Percentiles rank a stretch among this genome's conserved stretches.
phyloP scores from a whole-genome alignment of 495 filamentous ascomycete species.

The Aspergillus sclerotiicarbonarius region DNA sequence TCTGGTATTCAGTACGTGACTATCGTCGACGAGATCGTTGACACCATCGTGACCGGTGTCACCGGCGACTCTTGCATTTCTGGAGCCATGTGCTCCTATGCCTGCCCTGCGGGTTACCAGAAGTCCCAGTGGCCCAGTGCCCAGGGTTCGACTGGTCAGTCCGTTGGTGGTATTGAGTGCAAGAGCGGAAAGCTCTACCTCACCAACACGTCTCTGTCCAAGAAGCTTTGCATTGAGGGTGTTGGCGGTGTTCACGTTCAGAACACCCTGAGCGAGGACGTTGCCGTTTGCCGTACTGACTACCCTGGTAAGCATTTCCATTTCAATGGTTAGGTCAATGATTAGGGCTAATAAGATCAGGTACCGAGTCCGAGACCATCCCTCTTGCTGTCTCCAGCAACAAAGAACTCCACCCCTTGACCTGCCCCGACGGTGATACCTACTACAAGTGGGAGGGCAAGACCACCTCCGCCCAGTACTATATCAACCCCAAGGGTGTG shows the following conservation, averaged over 20 bases:
- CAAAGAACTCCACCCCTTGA: constrained; percentile 58
- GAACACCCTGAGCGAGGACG: constrained; percentile 64
- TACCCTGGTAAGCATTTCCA: constrained; percentile 74
- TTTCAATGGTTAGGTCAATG: background rate
- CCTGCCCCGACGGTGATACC: constrained; percentile 64
- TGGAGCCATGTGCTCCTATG: constrained; percentile 84
- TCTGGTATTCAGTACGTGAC: constrained; percentile 70
- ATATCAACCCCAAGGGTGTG: constrained; percentile 80
- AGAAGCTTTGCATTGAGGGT: constrained; percentile 74
- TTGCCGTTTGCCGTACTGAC: constrained; percentile 89
- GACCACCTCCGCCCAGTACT: constrained; percentile 90
- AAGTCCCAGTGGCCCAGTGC: constrained; percentile 86
- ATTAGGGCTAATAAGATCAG: constrained; percentile 33
- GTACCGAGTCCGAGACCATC: constrained; percentile 78
- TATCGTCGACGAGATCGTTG: constrained; percentile 39
- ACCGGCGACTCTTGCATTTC: constrained; percentile 52
- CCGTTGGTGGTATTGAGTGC: constrained; percentile 86
- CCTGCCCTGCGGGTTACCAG: constrained; percentile 86
- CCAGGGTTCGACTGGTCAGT: constrained; percentile 82
- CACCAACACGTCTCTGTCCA: constrained; percentile 62
- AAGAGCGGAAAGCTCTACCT: constrained; percentile 69
- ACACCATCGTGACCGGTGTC: constrained; percentile 63
- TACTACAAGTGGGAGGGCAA: constrained; percentile 78
- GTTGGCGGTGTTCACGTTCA: constrained; percentile 65
- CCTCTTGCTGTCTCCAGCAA: constrained; percentile 59